phyloP scores from a whole-genome alignment of 2,329 filamentous ascomycete species.

The Arthrobotrys sinensis region DNA sequence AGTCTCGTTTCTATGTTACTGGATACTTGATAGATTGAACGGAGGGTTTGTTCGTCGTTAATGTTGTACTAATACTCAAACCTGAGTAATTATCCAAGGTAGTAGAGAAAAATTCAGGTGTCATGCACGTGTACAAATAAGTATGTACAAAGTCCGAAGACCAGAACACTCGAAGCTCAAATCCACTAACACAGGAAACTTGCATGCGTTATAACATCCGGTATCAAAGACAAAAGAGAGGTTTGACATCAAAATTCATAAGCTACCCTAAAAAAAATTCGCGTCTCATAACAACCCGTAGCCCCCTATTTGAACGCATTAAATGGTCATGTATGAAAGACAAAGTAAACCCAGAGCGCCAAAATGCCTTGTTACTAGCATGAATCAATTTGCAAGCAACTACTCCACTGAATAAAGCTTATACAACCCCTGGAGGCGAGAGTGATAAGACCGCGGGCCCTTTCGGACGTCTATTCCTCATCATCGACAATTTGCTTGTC shows the following conservation, averaged over 20 bases:
- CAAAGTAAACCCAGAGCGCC: conserved; percentile 37
- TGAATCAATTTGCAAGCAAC: conserved; percentile 29
- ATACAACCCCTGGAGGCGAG: not conserved
- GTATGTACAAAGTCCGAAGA: conserved; percentile 6
- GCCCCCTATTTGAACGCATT: conserved; percentile 21
- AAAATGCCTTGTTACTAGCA: conserved; percentile 51
- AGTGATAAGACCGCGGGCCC: not conserved
- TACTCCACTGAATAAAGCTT: conserved; percentile 1
- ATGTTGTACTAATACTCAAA: too few species aligned
- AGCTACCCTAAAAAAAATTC: conserved; percentile 10
- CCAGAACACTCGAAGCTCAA: not conserved
- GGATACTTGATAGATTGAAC: too few species aligned
- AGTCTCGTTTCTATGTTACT: too few species aligned
- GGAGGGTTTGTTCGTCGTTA: too few species aligned
- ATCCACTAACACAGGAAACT: too few species aligned
- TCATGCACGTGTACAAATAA: not conserved
- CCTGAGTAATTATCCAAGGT: too few species aligned
- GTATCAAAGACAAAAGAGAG: not conserved
- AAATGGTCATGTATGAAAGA: conserved; percentile 33
- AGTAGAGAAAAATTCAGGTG: not conserved
- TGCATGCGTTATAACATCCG: not conserved
- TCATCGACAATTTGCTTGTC: conserved; percentile 60
- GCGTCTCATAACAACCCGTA: conserved; percentile 27
- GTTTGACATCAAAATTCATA: conserved; percentile 36
- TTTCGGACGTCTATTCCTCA: conserved; percentile 31